Base-by-base conservation (phyloP, 176 grass and related monocot species). In the Urochloa ruziziensis region DNA sequence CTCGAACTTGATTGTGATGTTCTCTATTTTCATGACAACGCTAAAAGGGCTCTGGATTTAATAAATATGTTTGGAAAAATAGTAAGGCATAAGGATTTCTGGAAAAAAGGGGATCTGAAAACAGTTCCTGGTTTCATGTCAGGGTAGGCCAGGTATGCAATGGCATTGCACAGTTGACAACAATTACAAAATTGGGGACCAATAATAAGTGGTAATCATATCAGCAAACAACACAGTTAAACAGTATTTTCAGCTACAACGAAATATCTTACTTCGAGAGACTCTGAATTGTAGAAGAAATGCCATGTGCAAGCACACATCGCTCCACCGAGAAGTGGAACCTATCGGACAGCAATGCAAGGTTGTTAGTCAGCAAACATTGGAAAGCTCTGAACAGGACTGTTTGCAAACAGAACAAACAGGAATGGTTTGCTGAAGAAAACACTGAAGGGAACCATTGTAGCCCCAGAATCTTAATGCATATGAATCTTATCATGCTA, bases 221-320 rank as follows among this genome's bases (percentile, higher is more conserved):
- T 19, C 39, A 49, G 3, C 15, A 66, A 82, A 43, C 7, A 66
- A 30, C 4, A 25, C 48, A 81, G 68, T n/a, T 12, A 21, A 58
- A 67, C 37, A 17, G 37, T 4, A 54, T 37, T 3, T 39, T 39
- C 15, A 44, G 24, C 30, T 80, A 18, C 3, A 48, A 12, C 0
- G 21, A 51, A 36, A 67, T 67, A 80, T 19, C 30, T 74, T 90
- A 95, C 96, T 78, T 98, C 93, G 12, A 98, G 89, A 46, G 93
- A 92, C 44, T 92, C 93, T 77, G 93, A 89, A 67, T 95, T 98
- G 75, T 98, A 98, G 82, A 98, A 98, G 91, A 98, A 95, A 90
- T 98, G 93, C 96, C 96, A 98, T 0, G 91, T 95, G 83, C 96
- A 98, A 63, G 91, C 93, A 27, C 93, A 98, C 60, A 98, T 85